phyloP scores from a whole-genome alignment of 805 yeast genomes.

The Spathaspora arborariae region DNA sequence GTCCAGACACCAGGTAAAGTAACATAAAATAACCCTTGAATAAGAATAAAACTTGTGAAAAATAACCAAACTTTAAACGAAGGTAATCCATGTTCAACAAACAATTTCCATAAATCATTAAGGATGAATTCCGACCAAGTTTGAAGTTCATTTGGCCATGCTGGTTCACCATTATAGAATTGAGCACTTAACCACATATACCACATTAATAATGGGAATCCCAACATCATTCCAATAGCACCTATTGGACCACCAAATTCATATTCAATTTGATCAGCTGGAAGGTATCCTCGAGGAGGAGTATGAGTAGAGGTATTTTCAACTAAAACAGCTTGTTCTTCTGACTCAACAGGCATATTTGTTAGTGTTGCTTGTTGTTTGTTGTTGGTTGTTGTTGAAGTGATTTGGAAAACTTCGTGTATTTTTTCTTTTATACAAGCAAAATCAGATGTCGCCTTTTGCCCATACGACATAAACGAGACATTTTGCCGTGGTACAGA shows the following conservation, averaged over 20 bases:
- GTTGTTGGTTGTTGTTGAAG: background rate
- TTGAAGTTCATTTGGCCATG: slow-evolving; percentile 61
- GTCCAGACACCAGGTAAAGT: slow-evolving; percentile 93
- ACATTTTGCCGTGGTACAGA: background rate
- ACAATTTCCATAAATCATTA: slow-evolving; percentile 39
- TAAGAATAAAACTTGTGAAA: slow-evolving; percentile 63
- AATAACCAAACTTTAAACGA: slow-evolving; percentile 59
- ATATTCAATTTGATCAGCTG: slow-evolving; percentile 57
- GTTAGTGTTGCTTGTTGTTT: background rate
- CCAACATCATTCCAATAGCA: slow-evolving; percentile 84
- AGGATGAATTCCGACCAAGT: slow-evolving; percentile 47
- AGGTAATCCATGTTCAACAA: slow-evolving; percentile 56
- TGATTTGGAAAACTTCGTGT: background rate
- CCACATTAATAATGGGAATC: slow-evolving; percentile 92
- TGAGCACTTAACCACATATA: slow-evolving; percentile 93
- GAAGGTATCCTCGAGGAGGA: slow-evolving; percentile 25
- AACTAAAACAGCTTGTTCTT: background rate
- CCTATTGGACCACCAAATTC: slow-evolving; percentile 96
- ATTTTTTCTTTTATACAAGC: background rate
- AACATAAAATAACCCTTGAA: slow-evolving; percentile 73
- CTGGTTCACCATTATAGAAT: slow-evolving; percentile 71
- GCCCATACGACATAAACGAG: background rate
- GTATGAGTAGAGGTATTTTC: background rate
- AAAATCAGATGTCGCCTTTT: background rate
- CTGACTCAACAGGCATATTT: background rate